Base-by-base conservation (phyloP, 805 yeast genomes). In the Kodamaea restingae region DNA sequence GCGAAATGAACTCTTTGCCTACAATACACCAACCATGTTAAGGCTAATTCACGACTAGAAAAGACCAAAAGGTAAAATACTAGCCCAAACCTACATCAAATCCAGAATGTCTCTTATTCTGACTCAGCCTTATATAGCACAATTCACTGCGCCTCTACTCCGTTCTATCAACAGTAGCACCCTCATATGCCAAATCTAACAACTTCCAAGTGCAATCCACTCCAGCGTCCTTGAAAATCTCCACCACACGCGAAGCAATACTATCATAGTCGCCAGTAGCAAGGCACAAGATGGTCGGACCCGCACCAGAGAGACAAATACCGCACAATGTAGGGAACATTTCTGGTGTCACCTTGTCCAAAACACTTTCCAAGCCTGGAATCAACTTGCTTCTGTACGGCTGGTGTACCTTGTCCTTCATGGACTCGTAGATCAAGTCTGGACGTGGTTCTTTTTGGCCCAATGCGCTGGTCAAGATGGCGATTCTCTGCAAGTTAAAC, bases 381-480 rank as follows among this genome's bases (percentile, higher is more conserved):
- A 93, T 87, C 50, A 91, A 74, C 10, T 81, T 80, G 55, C 88
- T 81, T 56, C 98, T 78, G 73, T 91, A 93, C n/a, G 97, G 96
- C 63, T 93, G 98, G 65, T 93, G 98, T 28, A 93, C 76, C 55
- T 84, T 82, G 63, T 93, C 98, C 66, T 88, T 95, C 98, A 93
- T 93, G 12, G 98, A 87, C 45, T 91, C 84, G 62, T 84, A 88
- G 49, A 93, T 88, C 48, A 90, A 70, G 42, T 80, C 80, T 21
- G 95, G 76, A 55, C 85, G 80, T 29, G 95, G 96, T 15, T 88
- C 84, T 8, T 79, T 78, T 52, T 80, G 75, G n/a, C 95, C 84
- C 55, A 93, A 77, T 0, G 97, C 96, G 4, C 93, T 82, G 20
- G 98, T 93, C 49, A 93, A 75, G 17, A 91, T 85, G 1, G 98